Percentiles rank a stretch among this genome's conserved stretches.
Conservation (phyloP, 2,329 filamentous ascomycete genomes). For the Rutstroemia sp. region DNA sequence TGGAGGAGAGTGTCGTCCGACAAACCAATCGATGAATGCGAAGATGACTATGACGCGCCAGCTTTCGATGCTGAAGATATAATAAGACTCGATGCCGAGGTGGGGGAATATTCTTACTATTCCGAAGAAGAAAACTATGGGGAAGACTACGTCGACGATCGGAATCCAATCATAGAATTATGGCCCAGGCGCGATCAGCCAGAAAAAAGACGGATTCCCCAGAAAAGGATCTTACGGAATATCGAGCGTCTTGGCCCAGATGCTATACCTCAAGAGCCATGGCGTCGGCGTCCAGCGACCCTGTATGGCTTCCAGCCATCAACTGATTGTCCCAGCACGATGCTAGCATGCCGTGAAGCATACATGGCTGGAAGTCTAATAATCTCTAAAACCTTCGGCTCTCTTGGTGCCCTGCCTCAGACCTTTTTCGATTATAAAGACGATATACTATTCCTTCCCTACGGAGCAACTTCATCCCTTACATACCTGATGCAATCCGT, state of each 20-base stretch:
- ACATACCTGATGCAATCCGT: background rate
- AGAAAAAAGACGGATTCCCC: background rate
- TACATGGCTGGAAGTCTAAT: background rate
- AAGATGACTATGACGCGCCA: background rate
- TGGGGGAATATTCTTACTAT: background rate
- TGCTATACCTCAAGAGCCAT: background rate
- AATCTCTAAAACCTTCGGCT: background rate
- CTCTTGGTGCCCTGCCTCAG: background rate
- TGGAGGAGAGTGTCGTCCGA: background rate
- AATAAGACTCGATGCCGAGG: background rate
- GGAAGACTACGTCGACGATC: too few relatives aligned
- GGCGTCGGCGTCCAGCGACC: background rate
- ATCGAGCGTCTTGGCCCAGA: background rate
- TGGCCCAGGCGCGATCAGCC: background rate
- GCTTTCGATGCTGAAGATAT: background rate
- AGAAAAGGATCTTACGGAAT: background rate
- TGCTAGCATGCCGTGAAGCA: background rate
- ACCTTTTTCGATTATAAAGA: background rate
- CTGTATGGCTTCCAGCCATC: background rate
- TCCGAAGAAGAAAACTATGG: too few relatives aligned
- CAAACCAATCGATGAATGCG: background rate
- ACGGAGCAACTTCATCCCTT: background rate
- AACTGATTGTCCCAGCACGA: too few relatives aligned
- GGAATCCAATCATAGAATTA: background rate
- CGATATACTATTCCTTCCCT: background rate